Evolutionary conservation across 441 rosid species (phyloP), one percentile per base, ranked within the genome.

Genomic region (Pelargonium citronellum): DNA sequence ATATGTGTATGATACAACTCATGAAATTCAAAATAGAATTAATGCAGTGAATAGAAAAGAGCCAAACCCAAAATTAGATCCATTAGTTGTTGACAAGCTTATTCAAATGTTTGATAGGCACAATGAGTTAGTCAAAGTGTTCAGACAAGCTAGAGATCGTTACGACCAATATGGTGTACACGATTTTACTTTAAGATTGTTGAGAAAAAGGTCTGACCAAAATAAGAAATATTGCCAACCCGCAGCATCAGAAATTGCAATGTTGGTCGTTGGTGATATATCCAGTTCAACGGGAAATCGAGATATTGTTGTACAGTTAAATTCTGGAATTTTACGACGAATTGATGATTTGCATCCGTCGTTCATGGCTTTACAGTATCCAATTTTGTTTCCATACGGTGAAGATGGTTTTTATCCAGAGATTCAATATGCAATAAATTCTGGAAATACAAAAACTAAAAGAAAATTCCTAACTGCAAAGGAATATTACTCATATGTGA

Each of bases 1-100:
- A 0, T 70, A 70, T 24, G 22, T 62, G 0, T 12, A 62, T 19
- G 67, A 70, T 24, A 70, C 73, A 0, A 10, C 22, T 62, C 65
- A 15, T 37, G 58, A 51, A 51, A 15, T 1, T n/a, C 17, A 13
- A 2, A 51, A 51, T 4, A 11, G 57, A 5, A 49, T 49, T 1
- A 12, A 12, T 46, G 51, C 51, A 46, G 12, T 46, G n/a, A 37
- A 37, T 37, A n/a, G 11, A 46, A 9, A 3, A 10, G 13, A 46
- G 5, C 0, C 2, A 0, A 12, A 46, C 11, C n/a, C 1, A 9
- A 13, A 11, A 12, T 46, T 10, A 46, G 51, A 46, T 46, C 51
- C 5, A 1, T 10, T 10, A 11, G 4, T 46, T 0, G 41, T 37
- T 37, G 41, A 37, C 0, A 8, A 37, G 0, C 6, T 37, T 1